Conservation (phyloP, 176 grass and related monocot species). For the Urochloa ruziziensis region DNA sequence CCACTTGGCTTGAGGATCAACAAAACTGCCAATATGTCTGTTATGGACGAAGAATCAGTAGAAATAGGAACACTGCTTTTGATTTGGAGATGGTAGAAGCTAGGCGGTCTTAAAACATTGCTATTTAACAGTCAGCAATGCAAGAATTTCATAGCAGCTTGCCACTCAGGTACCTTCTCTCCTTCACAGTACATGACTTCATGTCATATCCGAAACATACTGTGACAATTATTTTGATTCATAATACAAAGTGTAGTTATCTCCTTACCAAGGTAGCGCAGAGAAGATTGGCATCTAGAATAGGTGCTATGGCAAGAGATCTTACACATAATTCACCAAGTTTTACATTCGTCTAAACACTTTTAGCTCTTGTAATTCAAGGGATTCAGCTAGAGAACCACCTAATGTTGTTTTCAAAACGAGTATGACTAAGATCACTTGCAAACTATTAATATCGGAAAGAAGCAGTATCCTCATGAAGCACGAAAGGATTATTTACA, state of each 20-base stretch:
- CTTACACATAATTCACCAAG: not conserved
- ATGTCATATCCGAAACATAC: conserved; percentile 4
- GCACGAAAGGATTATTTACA: conserved; percentile 34
- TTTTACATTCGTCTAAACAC: not conserved
- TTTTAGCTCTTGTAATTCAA: not conserved
- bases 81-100: not conserved
- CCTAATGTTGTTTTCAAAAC: too few species aligned
- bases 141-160: not conserved
- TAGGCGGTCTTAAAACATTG: conserved; percentile 5
- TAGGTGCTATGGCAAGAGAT: not conserved
- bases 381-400: too few species aligned
- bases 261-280: not conserved
- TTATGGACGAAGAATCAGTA: conserved; percentile 24
- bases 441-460: conserved; percentile 18
- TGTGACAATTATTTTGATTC: conserved; percentile 15
- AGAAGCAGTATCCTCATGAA: conserved; percentile 4
- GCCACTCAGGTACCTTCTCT: conserved; percentile 26
- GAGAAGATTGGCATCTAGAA: not conserved
- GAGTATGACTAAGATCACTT: not conserved
- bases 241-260: not conserved
- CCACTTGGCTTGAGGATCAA: too few species aligned
- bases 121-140: conserved; percentile 1
- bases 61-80: not conserved
- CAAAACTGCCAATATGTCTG: conserved; percentile 17
- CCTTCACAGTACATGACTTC: conserved; percentile 17